Percentiles rank a stretch among this genome's conserved stretches.
Evolutionary conservation across 202 grass and related monocot species (phyloP).

Genomic region (Setaria italica): DNA sequence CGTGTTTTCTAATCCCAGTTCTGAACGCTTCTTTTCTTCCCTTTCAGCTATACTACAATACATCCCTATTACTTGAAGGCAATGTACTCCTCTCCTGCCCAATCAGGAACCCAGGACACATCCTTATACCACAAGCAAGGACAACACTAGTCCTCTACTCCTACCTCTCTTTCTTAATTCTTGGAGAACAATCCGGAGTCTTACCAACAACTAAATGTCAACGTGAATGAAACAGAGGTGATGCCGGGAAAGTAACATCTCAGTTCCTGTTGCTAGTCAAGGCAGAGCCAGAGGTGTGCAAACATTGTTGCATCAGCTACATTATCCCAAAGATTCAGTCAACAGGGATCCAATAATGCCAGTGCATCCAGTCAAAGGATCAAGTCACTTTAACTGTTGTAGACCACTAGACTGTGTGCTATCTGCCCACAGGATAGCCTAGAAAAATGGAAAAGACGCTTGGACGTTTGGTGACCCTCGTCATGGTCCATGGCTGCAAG

Average conservation of each 20-base stretch:
- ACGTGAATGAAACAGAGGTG: neutral
- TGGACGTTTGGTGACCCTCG: neutral
- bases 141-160: neutral
- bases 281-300: neutral
- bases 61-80: too few relatives aligned
- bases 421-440: slow-evolving; percentile 39
- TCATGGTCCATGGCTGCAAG: slow-evolving; percentile 23
- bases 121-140: neutral
- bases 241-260: neutral
- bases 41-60: too few relatives aligned
- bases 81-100: neutral
- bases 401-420: neutral
- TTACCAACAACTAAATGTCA: slow-evolving; percentile 8
- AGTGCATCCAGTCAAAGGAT: slow-evolving; percentile 3
- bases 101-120: neutral
- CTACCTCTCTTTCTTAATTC: neutral
- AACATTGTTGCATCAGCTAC: neutral
- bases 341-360: slow-evolving; percentile 12
- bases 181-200: slow-evolving; percentile 13
- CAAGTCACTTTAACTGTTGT: neutral
- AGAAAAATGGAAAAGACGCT: neutral
- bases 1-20: neutral
- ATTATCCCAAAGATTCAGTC: slow-evolving; percentile 18
- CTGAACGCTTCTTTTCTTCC: neutral
- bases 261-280: slow-evolving; percentile 1